These are phyloP conservation scores for Leucocoprinus leucothites DNA, from an alignment of 768 basidiomycete species.

Conservation along the genomic window DNA sequence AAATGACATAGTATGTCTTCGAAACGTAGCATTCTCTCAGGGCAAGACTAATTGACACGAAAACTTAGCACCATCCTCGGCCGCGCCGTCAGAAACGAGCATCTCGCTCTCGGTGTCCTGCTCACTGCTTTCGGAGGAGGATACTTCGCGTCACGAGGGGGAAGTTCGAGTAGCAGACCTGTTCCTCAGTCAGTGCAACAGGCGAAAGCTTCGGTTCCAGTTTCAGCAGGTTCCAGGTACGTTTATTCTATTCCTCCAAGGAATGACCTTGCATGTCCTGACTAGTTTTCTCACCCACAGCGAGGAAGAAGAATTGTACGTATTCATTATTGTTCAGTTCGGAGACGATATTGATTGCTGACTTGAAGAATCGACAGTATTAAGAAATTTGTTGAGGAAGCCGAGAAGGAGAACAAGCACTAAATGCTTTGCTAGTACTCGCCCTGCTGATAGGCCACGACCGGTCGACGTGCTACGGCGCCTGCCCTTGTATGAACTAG, in stretches of 20 bases:
- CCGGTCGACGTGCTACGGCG: neutral
- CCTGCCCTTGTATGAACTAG: conserved; percentile 5
- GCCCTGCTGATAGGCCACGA: neutral
- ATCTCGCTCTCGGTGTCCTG: conserved; percentile 71
- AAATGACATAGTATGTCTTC: conserved; percentile 16
- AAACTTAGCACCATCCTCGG: conserved; percentile 65
- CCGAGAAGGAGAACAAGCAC: conserved; percentile 71
- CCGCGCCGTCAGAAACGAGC: conserved; percentile 78
- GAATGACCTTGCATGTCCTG: conserved; percentile 9
- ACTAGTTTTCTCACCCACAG: conserved; percentile 34
- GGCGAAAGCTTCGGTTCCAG: conserved; percentile 61
- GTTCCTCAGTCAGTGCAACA: conserved; percentile 47
- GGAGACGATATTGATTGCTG: neutral
- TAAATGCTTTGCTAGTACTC: conserved; percentile 19
- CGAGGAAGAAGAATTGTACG: conserved; percentile 83
- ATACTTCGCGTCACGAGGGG: conserved; percentile 52
- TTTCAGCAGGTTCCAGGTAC: conserved; percentile 68
- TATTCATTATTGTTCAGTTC: neutral
- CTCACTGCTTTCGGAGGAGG: conserved; percentile 51
- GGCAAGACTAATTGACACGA: neutral
- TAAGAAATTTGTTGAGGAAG: conserved; percentile 75
- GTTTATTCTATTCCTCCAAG: conserved; percentile 24
- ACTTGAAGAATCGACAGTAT: conserved; percentile 48
- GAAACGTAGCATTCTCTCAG: too few species aligned
- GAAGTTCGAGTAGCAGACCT: conserved; percentile 40